phyloP scores from a whole-genome alignment of 495 filamentous ascomycete species.

The Sabuloglossum arenarium region DNA sequence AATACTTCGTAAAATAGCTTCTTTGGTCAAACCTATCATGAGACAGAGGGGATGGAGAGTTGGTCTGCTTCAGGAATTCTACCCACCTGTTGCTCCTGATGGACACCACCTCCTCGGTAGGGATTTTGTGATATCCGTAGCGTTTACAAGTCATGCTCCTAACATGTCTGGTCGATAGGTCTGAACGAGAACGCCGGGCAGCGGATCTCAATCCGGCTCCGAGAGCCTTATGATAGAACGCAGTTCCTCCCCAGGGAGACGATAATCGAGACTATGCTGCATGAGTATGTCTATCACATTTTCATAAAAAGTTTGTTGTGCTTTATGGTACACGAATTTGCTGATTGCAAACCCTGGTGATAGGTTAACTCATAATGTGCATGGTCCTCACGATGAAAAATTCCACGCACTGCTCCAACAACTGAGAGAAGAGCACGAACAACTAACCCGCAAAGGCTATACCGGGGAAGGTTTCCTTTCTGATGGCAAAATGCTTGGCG shows the following conservation, averaged over 20 bases:
- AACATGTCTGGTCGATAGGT: constrained; percentile 19
- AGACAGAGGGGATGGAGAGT: constrained; percentile 65
- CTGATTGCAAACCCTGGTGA: not conserved
- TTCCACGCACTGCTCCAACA: constrained; percentile 81
- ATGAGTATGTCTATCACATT: constrained; percentile 35
- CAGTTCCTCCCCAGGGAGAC: constrained; percentile 67
- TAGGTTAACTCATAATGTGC: constrained; percentile 62
- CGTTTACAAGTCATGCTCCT: not conserved
- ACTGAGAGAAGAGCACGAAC: constrained; percentile 65
- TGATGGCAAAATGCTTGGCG: constrained; percentile 53
- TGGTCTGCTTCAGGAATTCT: constrained; percentile 64
- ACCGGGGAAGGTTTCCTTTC: constrained; percentile 81
- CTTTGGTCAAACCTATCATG: constrained; percentile 92
- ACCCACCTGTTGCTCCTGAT: constrained; percentile 26
- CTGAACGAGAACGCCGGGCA: constrained; percentile 58
- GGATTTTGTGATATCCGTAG: constrained; percentile 2
- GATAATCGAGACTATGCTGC: constrained; percentile 80
- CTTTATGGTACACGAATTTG: not conserved
- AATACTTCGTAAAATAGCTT: constrained; percentile 65
- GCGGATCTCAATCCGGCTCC: constrained; percentile 66
- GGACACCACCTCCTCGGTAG: constrained; percentile 53
- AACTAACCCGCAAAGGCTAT: constrained; percentile 58
- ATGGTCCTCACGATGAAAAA: constrained; percentile 60
- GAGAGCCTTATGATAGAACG: constrained; percentile 50
- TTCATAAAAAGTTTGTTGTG: not conserved